Conservation (phyloP, 768 basidiomycete genomes). For the Cubamyces lactineus region DNA sequence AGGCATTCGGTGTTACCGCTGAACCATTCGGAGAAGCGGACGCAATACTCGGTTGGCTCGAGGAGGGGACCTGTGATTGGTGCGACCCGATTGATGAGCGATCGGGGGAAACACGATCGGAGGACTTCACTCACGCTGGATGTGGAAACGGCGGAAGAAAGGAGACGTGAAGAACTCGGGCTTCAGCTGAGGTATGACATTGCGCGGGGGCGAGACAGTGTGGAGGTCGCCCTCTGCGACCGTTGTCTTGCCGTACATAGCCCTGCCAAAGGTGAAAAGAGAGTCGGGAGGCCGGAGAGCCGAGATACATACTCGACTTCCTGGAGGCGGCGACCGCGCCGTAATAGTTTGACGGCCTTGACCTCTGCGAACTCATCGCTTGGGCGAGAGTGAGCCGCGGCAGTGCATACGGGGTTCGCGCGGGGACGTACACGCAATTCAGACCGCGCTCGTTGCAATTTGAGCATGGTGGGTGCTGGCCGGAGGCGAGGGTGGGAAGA, state of each 20-base stretch:
- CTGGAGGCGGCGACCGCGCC: slow-evolving; percentile 78
- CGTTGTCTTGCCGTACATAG: slow-evolving; percentile 75
- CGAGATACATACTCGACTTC: slow-evolving; percentile 72
- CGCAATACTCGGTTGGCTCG: slow-evolving; percentile 77
- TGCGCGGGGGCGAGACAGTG: slow-evolving; percentile 46
- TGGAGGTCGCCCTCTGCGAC: slow-evolving; percentile 44
- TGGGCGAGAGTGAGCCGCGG: slow-evolving; percentile 22
- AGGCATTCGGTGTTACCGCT: slow-evolving; percentile 62
- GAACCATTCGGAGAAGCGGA: slow-evolving; percentile 68
- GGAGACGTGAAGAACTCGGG: slow-evolving; percentile 81
- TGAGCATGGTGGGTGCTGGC: slow-evolving; percentile 63
- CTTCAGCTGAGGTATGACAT: slow-evolving; percentile 70
- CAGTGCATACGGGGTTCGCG: background rate
- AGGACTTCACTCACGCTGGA: slow-evolving; percentile 66
- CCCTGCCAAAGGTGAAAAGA: slow-evolving; percentile 45
- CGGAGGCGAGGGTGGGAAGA: slow-evolving; percentile 53
- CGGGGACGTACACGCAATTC: slow-evolving; percentile 84
- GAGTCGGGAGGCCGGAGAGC: background rate
- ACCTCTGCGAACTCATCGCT: slow-evolving; percentile 93
- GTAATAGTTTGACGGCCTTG: slow-evolving; percentile 84
- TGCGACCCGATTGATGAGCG: slow-evolving; percentile 5
- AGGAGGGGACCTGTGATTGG: slow-evolving; percentile 73
- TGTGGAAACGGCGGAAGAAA: slow-evolving; percentile 83
- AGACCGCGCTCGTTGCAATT: slow-evolving; percentile 89
- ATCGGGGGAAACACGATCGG: slow-evolving; percentile 15